Percentiles rank a stretch among this genome's conserved stretches.
These are phyloP conservation scores for Rhinocladiella similis DNA, from an alignment of 2,329 filamentous ascomycete genomes.

Conservation along the genomic window DNA sequence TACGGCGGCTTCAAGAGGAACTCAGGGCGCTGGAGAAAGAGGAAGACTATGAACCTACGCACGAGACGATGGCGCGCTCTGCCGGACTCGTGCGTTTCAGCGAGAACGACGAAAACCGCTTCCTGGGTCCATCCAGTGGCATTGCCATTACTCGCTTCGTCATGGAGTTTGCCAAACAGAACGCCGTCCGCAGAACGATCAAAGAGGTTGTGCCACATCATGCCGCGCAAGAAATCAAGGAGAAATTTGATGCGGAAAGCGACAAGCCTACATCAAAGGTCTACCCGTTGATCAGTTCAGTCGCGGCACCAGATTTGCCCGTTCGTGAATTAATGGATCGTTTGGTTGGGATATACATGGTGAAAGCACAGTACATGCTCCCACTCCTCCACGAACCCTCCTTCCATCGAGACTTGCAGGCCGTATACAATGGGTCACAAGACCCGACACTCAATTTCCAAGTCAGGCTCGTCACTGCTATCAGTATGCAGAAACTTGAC, in stretches of 20 bases:
- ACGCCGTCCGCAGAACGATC: constrained; percentile 86
- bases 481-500: constrained; percentile 90
- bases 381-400: constrained; percentile 83
- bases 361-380: constrained; percentile 86
- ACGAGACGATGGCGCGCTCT: constrained; percentile 82
- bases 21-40: constrained; percentile 77
- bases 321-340: constrained; percentile 72
- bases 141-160: constrained; percentile 93
- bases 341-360: constrained; percentile 80
- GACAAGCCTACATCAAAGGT: constrained; percentile 71
- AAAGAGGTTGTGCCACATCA: constrained; percentile 85
- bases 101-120: constrained; percentile 84
- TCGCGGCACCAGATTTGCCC: constrained; percentile 74
- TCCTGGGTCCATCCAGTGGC: constrained; percentile 89
- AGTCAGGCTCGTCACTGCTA: constrained; percentile 87
- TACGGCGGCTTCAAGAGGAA: constrained; percentile 78
- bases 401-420: constrained; percentile 73
- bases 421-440: constrained; percentile 72
- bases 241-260: constrained; percentile 67
- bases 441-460: constrained; percentile 87
- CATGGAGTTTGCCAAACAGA: constrained; percentile 95
- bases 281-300: constrained; percentile 85
- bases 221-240: constrained; percentile 65
- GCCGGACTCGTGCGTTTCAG: constrained; percentile 82
- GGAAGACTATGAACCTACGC: constrained; percentile 68